A percentile compares a stretch with the other conserved stretches of the same genome.
These are phyloP conservation scores for Lactifluus subvellereus DNA, from an alignment of 768 basidiomycete species.

Conservation along the genomic window DNA sequence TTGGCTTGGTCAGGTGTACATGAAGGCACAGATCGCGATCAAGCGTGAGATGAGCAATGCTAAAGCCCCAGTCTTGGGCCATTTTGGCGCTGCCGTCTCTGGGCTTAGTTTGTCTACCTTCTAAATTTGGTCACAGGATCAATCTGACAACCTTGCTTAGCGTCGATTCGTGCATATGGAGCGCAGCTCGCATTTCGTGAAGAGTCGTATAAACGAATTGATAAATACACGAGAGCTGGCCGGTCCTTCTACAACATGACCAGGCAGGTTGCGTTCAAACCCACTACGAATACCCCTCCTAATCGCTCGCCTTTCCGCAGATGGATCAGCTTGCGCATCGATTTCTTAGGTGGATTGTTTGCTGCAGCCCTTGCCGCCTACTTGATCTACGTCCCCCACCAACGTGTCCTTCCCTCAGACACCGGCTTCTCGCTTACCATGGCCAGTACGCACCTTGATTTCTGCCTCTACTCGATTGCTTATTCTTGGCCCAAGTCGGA, in stretches of 20 bases:
- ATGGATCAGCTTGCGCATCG: constrained; percentile 50
- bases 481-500: constrained; percentile 32
- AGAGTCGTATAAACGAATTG: constrained; percentile 42
- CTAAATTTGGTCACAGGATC: background rate
- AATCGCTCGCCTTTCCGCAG: constrained; percentile 24
- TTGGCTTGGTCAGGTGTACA: constrained; percentile 46
- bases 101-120: constrained; percentile 37
- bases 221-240: constrained; percentile 41
- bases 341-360: constrained; percentile 50
- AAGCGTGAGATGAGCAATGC: constrained; percentile 53
- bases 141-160: constrained; percentile 16
- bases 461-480: background rate
- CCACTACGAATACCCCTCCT: background rate
- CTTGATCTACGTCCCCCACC: constrained; percentile 41
- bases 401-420: constrained; percentile 33
- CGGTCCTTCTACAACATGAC: constrained; percentile 45
- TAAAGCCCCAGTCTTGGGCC: constrained; percentile 44
- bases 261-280: constrained; percentile 30
- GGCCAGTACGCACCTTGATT: constrained; percentile 32
- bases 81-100: constrained; percentile 47
- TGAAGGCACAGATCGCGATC: constrained; percentile 49
- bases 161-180: constrained; percentile 51
- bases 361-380: constrained; percentile 45
- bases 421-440: constrained; percentile 38
- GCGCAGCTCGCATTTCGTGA: constrained; percentile 40